These are phyloP conservation scores for Anisodus acutangulus DNA, from an alignment of 257 asterid species.

Conservation along the genomic window DNA sequence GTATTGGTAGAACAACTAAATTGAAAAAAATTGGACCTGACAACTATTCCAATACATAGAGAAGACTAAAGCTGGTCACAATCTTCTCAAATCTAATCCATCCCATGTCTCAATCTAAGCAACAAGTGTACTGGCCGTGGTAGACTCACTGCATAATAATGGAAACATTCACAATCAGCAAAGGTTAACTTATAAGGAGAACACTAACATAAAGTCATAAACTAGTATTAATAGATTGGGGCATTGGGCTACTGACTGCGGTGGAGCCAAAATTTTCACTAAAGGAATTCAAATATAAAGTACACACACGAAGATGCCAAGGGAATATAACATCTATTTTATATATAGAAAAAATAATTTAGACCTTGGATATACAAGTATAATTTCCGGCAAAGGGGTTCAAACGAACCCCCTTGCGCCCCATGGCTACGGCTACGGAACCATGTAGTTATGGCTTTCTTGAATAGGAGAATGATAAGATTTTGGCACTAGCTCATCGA, in stretches of 20 bases:
- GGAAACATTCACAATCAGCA: slow-evolving; percentile 12
- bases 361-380: background rate
- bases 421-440: background rate
- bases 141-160: slow-evolving; percentile 23
- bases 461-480: background rate
- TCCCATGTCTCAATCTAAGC: slow-evolving; percentile 25
- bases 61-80: background rate
- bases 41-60: slow-evolving; percentile 11
- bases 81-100: background rate
- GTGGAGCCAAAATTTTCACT: no score
- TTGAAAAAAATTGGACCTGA: background rate
- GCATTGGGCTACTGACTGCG: background rate
- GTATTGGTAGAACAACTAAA: background rate
- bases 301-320: background rate
- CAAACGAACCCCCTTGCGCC: no score
- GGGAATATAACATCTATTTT: background rate
- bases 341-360: background rate
- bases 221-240: background rate
- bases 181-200: background rate
- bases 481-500: background rate
- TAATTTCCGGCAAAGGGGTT: background rate
- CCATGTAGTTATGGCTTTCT: background rate
- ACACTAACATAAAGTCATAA: background rate
- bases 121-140: slow-evolving; percentile 14
- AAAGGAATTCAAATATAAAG: background rate